A percentile compares a stretch with the other conserved stretches of the same genome.
Conservation (phyloP, 768 basidiomycete genomes). For the Boletus speciosus region DNA sequence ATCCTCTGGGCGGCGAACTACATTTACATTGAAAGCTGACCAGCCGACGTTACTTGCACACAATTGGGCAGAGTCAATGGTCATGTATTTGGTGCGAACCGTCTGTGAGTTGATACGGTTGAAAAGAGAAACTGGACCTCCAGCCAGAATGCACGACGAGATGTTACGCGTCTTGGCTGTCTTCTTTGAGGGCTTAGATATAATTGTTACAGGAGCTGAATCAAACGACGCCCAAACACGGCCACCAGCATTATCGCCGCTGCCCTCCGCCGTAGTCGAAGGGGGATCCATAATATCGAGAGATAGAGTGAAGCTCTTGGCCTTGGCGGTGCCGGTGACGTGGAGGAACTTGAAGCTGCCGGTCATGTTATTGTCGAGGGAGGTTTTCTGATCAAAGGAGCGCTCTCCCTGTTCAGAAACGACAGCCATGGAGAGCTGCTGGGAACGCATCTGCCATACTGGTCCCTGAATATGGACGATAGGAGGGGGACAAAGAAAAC, state of each 20-base stretch:
- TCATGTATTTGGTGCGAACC: constrained; percentile 97
- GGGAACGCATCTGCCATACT: constrained; percentile 76
- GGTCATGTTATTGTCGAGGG: constrained; percentile 78
- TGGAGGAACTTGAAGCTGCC: constrained; percentile 91
- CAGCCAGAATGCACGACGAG: constrained; percentile 84
- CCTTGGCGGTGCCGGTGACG: constrained; percentile 84
- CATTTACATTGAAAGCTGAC: constrained; percentile 94
- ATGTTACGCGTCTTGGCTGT: constrained; percentile 93
- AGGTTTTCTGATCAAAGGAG: constrained; percentile 79
- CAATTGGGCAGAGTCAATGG: constrained; percentile 76
- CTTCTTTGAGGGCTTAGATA: constrained; percentile 97
- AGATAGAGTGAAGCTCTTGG: constrained; percentile 84
- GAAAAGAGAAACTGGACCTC: constrained; percentile 88
- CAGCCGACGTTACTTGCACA: constrained; percentile 89
- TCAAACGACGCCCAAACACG: constrained; percentile 90
- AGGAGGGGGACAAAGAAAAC: constrained; percentile 91
- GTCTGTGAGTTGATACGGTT: constrained; percentile 97
- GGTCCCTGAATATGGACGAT: constrained; percentile 91
- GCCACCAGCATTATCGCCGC: constrained; percentile 40
- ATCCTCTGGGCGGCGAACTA: constrained; percentile 72
- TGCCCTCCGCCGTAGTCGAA: constrained; percentile 40
- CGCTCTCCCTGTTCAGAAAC: constrained; percentile 81
- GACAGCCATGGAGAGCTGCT: constrained; percentile 81
- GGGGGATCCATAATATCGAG: constrained; percentile 82
- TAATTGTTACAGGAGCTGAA: constrained; percentile 89